Base-by-base conservation (phyloP, 169 alveolate genomes). In the Plasmodium gonderi region DNA sequence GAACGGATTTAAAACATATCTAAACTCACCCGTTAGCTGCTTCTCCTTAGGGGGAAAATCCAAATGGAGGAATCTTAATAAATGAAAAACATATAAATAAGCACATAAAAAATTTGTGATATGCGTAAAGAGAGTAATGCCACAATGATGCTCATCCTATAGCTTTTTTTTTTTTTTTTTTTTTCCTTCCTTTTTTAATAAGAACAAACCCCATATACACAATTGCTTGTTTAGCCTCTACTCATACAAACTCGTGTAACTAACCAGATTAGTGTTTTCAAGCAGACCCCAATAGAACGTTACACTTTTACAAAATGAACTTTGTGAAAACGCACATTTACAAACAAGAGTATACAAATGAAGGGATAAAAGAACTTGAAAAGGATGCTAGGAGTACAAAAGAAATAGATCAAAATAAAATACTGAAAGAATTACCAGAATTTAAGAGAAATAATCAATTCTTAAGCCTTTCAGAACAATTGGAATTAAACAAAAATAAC, bases 291-390 rank as follows among this genome's bases (percentile, higher is more conserved):
- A n/a, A n/a, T n/a, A n/a, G n/a, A n/a, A n/a, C n/a, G n/a, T n/a
- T n/a, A 5, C 36, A 1, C 51, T 42, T 42, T 4, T n/a, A 29
- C 40, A 91, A 74, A 33, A 91, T 91, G 94, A 91, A 91, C 79
- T 91, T 91, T 36, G 75, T 91, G 38, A 91, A 91, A 81, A 78
- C 94, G 8, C 76, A 91, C 47, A 91, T 91, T 6, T 91, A 91
- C 23, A 47, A 91, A 20, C 94, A 91, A 49, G 83, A 78, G 60
- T 65, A 42, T n/a, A 91, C 94, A 29, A 42, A 91, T 40, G 89
- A 81, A 14, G 94, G 94, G 17, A 81, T 91, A 38, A 64, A 51
- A 72, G 94, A 91, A 44, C 26, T 54, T n/a, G 91, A 74, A 44
- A 74, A 91, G 36, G 94, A 91, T 45, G 82, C 91, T 1, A 80